Conservation (phyloP, 2,329 filamentous ascomycete genomes). For the Apiospora saccharicola region DNA sequence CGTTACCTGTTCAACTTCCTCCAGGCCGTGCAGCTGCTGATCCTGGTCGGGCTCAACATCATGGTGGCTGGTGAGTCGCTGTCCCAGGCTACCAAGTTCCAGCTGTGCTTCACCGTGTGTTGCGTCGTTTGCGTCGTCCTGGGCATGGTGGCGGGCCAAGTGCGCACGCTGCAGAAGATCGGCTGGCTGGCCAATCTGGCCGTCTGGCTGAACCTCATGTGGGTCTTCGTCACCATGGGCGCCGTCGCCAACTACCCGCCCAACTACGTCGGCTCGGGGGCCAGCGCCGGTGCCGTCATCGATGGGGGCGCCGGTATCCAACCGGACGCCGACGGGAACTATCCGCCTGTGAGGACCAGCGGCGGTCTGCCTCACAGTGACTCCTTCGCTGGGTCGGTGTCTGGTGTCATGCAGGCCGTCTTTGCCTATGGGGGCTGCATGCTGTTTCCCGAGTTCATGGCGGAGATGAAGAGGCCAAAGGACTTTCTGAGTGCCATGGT, state of each 20-base stretch:
- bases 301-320: neutral
- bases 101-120: conserved; percentile 61
- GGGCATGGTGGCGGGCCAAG: conserved; percentile 62
- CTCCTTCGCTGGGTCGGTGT: conserved; percentile 61
- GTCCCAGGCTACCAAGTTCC: conserved; percentile 57
- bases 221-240: conserved; percentile 54
- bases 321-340: neutral
- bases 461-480: conserved; percentile 49
- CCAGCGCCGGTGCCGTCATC: conserved; percentile 42
- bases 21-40: conserved; percentile 55
- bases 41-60: conserved; percentile 60
- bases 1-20: conserved; percentile 57
- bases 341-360: conserved; percentile 35
- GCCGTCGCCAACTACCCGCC: conserved; percentile 36
- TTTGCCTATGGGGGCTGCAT: conserved; percentile 59
- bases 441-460: conserved; percentile 65
- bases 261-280: conserved; percentile 37
- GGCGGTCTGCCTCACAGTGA: conserved; percentile 52
- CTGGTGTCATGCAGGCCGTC: neutral
- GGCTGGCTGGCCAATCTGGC: conserved; percentile 64
- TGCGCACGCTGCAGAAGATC: conserved; percentile 62
- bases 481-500: neutral
- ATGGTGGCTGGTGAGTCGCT: conserved; percentile 62
- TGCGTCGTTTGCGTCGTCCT: conserved; percentile 57
- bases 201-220: conserved; percentile 62